Percentiles rank a stretch among this genome's conserved stretches.
Conservation (phyloP, 495 filamentous ascomycete genomes). For the Annulohypoxylon moriforme region DNA sequence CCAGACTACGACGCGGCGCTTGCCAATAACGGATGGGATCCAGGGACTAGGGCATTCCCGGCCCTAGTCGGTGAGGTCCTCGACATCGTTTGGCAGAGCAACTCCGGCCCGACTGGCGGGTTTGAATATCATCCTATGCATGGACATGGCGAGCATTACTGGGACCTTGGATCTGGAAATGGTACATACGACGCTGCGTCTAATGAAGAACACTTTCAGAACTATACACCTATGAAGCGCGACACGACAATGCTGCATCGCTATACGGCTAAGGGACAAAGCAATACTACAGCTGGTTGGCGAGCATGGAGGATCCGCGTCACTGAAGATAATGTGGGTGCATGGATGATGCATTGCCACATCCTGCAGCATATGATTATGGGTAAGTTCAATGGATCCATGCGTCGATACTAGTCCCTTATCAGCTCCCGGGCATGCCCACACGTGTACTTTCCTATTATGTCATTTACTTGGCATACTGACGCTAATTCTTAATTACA, state of each 20-base stretch:
- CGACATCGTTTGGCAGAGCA: conserved; percentile 68
- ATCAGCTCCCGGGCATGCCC: not conserved
- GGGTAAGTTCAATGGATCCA: conserved; percentile 47
- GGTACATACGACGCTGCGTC: conserved; percentile 64
- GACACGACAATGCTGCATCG: conserved; percentile 68
- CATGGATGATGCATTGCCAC: conserved; percentile 75
- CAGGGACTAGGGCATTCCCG: conserved; percentile 60
- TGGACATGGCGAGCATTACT: conserved; percentile 67
- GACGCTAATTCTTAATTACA: conserved; percentile 15
- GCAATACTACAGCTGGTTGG: conserved; percentile 64
- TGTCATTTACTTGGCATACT: not conserved
- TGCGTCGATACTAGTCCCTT: not conserved
- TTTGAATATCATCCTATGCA: conserved; percentile 72
- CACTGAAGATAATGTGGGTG: conserved; percentile 59
- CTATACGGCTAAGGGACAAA: conserved; percentile 51
- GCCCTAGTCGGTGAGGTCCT: conserved; percentile 68
- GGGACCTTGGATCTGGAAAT: conserved; percentile 68
- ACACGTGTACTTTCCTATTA: not conserved
- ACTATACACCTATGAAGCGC: conserved; percentile 57
- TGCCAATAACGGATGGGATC: conserved; percentile 65
- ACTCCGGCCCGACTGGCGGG: conserved; percentile 60
- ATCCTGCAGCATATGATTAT: conserved; percentile 67
- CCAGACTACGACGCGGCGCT: conserved; percentile 59
- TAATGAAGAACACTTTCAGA: conserved; percentile 62
- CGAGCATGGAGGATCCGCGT: conserved; percentile 67